phyloP scores from a whole-genome alignment of 192 early-diverging fungal genomes.

The Podila epicladia region DNA sequence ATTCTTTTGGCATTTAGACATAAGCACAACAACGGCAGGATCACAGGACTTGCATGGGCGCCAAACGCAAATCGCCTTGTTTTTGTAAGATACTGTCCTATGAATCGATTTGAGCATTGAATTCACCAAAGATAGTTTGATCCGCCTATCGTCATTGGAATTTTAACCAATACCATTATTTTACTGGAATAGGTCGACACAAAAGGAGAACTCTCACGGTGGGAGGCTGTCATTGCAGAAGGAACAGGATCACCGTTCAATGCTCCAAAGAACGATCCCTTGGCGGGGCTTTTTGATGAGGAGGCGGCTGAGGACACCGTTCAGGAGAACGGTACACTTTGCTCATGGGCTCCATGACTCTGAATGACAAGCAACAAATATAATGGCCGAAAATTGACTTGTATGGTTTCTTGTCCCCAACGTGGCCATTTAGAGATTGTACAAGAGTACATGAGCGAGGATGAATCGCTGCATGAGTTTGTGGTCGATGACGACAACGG shows the following conservation, averaged over 20 bases:
- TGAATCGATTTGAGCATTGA: background rate
- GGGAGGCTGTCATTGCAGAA: constrained; percentile 64
- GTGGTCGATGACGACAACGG: constrained; percentile 89
- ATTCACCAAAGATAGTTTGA: background rate
- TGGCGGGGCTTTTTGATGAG: constrained; percentile 59
- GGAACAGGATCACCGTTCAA: constrained; percentile 53
- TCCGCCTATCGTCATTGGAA: background rate
- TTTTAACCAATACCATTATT: background rate
- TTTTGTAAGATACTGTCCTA: constrained; percentile 55
- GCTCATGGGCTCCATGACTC: background rate
- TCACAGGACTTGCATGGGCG: constrained; percentile 74
- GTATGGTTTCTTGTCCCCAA: background rate
- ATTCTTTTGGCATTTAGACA: constrained; percentile 12
- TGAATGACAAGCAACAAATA: too few species aligned
- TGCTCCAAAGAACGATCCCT: constrained; percentile 31
- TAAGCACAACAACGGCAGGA: constrained; percentile 38
- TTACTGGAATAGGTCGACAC: constrained; percentile 53
- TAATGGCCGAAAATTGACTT: background rate
- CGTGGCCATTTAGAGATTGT: constrained; percentile 32
- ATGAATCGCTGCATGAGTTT: constrained; percentile 82
- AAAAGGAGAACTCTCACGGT: constrained; percentile 62
- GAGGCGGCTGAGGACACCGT: constrained; percentile 19
- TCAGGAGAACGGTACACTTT: constrained; percentile 1
- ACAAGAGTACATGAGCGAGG: constrained; percentile 47
- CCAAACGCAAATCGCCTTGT: constrained; percentile 71